A percentile compares a stretch with the other conserved stretches of the same genome.
These are phyloP conservation scores for Wickerhamomyces silvicola DNA, from an alignment of 805 yeast species.

Conservation along the genomic window DNA sequence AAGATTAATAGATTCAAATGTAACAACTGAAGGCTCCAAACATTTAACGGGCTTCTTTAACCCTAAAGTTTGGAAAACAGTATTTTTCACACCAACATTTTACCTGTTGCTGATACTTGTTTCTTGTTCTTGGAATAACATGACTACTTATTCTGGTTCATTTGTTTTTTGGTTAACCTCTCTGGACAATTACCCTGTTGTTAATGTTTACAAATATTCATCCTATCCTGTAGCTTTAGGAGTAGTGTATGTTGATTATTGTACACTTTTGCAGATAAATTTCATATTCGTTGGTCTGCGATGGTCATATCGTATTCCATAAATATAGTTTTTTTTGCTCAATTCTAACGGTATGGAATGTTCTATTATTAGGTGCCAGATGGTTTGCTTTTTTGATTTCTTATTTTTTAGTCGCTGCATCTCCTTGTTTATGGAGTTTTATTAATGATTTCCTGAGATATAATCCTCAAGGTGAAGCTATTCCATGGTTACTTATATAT, in stretches of 20 bases:
- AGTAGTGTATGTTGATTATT: constrained; percentile 39
- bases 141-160: constrained; percentile 50
- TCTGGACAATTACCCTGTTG: constrained; percentile 35
- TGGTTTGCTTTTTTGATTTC: constrained; percentile 60
- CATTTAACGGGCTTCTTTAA: constrained; percentile 1
- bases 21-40: neutral
- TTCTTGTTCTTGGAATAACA: constrained; percentile 57
- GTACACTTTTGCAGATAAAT: constrained; percentile 24
- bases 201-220: constrained; percentile 42
- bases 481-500: constrained; percentile 51
- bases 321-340: constrained; percentile 34
- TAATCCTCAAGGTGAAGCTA: constrained; percentile 49
- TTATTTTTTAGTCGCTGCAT: constrained; percentile 57
- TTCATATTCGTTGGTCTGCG: constrained; percentile 34
- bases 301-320: constrained; percentile 36
- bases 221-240: constrained; percentile 57
- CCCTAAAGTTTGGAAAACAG: constrained; percentile 44
- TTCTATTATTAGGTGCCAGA: constrained; percentile 48
- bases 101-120: constrained; percentile 50
- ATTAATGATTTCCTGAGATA: constrained; percentile 51
- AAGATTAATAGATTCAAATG: constrained; percentile 30
- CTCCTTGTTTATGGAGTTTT: constrained; percentile 55
- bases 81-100: constrained; percentile 47
- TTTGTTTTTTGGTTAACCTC: constrained; percentile 58
- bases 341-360: constrained; percentile 43